Percentiles rank a stretch among this genome's conserved stretches.
phyloP scores from a whole-genome alignment of 129 eudicot genomes.

The Artemisia annua region DNA sequence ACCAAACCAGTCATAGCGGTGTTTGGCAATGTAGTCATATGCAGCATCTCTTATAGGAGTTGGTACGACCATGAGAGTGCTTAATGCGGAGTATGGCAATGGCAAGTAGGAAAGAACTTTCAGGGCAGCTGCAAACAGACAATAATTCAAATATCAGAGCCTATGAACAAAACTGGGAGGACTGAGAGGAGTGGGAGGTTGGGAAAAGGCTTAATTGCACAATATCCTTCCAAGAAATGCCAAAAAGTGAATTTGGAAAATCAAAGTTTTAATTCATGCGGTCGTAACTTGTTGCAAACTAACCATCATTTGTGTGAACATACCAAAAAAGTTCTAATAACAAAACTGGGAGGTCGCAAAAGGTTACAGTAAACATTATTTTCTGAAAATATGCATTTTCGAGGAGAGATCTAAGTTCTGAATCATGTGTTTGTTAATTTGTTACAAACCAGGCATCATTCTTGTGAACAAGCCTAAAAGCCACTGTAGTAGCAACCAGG shows the following conservation, averaged over 20 bases:
- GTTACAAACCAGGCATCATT: not conserved
- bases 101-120: slow-evolving; percentile 83
- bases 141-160: not conserved
- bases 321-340: too few species aligned
- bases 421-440: too few species aligned
- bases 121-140: slow-evolving; percentile 71
- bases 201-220: too few species aligned
- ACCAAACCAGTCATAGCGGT: slow-evolving; percentile 83
- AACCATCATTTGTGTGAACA: not conserved
- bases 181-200: not conserved
- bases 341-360: not conserved
- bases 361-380: too few species aligned
- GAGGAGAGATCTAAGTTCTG: too few species aligned
- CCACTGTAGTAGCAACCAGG: not conserved
- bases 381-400: too few species aligned
- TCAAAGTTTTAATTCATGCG: not conserved
- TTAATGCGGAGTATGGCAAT: slow-evolving; percentile 71
- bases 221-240: too few species aligned
- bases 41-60: slow-evolving; percentile 78
- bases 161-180: not conserved
- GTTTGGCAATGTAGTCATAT: slow-evolving; percentile 79
- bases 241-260: too few species aligned
- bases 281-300: not conserved
- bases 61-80: slow-evolving; percentile 64
- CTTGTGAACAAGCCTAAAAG: not conserved